Base-by-base conservation (phyloP, 2,329 filamentous ascomycete genomes). In the Hypoxylon sp. region DNA sequence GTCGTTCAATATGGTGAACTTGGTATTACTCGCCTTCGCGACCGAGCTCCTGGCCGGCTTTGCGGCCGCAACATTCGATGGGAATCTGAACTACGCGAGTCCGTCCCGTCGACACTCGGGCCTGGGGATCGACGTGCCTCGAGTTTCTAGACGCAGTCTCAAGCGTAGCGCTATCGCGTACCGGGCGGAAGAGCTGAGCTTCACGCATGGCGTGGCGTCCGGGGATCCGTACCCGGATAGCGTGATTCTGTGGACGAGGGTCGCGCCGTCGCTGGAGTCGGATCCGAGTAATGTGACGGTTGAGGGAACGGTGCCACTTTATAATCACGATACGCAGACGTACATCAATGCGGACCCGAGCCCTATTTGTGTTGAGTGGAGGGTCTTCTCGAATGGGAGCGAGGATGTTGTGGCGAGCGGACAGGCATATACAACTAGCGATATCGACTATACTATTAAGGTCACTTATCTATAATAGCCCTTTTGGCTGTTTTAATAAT, bases 361-460 rank as follows among this genome's bases (percentile, higher is more conserved):
- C 60, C 89, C 91, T 0, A 83, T 93, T 32, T 93, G 91, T 72
- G 84, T 93, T 0, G 83, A 89, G 36, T 93, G 88, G 83, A 86
- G 85, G 63, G 85, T 93, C 17, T 82, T 83, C 13, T 79, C 80
- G 25, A 83, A 84, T 70, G 75, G 65, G 2, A 80, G 86, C 32
- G 78, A 79, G 10, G 74, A 81, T 1, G 79, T 87, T 6, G 86
- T 87, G 1, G 82, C 85, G 55, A 81, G 80, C 0, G 91, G 91
- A 4, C 85, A 80, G 36, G 89, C 85, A 0, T 92, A 89, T 74
- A 93, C 91, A 0, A 91, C 86, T 36, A 91, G 87, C 0, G 91
- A 93, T 75, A 87, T 93, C 51, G 91, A 94, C 75, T 94, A 90
- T 75, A 93, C 91, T 0, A 82, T 93, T 65, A 93, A 93, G 83